Conservation (phyloP, 2,329 filamentous ascomycete species). For the Aspergillus sp. region DNA sequence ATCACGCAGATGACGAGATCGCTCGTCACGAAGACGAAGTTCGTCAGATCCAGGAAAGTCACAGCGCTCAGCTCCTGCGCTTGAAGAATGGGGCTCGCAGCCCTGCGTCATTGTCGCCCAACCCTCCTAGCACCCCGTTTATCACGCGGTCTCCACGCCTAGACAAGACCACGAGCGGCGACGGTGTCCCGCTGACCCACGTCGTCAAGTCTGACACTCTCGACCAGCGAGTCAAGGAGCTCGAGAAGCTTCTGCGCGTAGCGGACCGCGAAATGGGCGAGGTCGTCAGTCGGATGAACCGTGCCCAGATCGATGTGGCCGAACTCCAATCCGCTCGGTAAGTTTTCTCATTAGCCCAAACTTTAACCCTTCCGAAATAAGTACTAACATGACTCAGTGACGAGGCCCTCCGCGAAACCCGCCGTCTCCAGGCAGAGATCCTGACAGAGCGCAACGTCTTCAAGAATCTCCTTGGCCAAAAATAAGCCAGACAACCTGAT, state of each 20-base stretch:
- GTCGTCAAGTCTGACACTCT: conserved; percentile 73
- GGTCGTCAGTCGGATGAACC: conserved; percentile 78
- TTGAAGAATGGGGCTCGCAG: conserved; percentile 57
- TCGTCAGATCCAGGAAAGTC: conserved; percentile 69
- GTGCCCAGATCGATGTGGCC: conserved; percentile 78
- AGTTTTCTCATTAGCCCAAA: conserved; percentile 9
- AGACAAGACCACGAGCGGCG: conserved; percentile 61
- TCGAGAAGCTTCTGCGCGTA: conserved; percentile 76
- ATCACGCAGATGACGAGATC: conserved; percentile 81
- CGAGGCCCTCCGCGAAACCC: conserved; percentile 70
- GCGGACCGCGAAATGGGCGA: conserved; percentile 81
- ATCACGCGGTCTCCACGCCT: conserved; percentile 59
- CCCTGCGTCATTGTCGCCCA: conserved; percentile 52
- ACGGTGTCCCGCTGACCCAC: conserved; percentile 61
- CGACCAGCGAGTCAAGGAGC: conserved; percentile 74
- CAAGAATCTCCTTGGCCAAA: conserved; percentile 46
- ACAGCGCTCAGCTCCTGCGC: conserved; percentile 74
- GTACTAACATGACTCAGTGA: conserved; percentile 52
- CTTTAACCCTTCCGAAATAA: neutral
- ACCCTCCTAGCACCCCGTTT: conserved; percentile 63
- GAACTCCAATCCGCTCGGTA: conserved; percentile 63
- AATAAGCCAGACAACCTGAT: neutral
- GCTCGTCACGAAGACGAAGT: conserved; percentile 85
- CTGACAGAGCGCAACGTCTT: conserved; percentile 63
- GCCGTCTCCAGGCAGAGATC: conserved; percentile 67